Evolutionary conservation across 306 rosid genomes (phyloP).

Genomic region (Myrica gale): DNA sequence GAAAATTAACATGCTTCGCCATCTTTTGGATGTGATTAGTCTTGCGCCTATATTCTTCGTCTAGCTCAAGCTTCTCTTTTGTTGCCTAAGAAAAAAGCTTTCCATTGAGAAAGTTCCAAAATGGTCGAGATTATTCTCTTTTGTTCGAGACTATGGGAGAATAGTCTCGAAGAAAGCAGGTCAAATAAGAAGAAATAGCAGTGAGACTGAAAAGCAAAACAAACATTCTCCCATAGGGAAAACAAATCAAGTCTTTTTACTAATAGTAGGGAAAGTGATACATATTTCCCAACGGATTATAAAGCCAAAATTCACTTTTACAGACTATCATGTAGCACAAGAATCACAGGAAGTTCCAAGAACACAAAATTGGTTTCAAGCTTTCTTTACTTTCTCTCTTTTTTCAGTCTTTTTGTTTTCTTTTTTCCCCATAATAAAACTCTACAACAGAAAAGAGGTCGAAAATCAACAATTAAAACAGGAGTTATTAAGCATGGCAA

Average conservation of each 20-base stretch:
- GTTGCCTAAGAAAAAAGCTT: slow-evolving; percentile 51
- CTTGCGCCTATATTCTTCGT: slow-evolving; percentile 50
- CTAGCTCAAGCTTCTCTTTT: slow-evolving; percentile 53
- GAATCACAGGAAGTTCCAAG: not conserved
- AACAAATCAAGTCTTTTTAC: not conserved
- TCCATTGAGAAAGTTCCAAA: slow-evolving; percentile 18
- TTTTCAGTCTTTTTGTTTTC: not conserved
- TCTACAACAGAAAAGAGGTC: not conserved
- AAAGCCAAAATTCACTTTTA: too few species aligned
- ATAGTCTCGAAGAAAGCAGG: slow-evolving; percentile 11
- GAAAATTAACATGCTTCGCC: slow-evolving; percentile 37
- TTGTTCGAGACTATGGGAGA: not conserved
- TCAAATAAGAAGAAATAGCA: slow-evolving; percentile 2
- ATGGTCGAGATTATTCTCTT: not conserved
- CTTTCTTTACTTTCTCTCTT: not conserved
- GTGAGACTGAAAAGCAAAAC: slow-evolving; percentile 23
- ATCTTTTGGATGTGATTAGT: slow-evolving; percentile 42
- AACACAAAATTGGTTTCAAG: not conserved
- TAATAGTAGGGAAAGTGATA: not conserved
- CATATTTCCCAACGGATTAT: not conserved
- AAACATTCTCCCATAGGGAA: not conserved
- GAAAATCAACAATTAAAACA: not conserved
- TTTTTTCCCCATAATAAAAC: not conserved
- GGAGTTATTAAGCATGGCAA: not conserved
- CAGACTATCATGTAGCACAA: not conserved